Evolutionary conservation across 441 rosid species (phyloP).

Genomic region (Syzygium syzygioides): DNA sequence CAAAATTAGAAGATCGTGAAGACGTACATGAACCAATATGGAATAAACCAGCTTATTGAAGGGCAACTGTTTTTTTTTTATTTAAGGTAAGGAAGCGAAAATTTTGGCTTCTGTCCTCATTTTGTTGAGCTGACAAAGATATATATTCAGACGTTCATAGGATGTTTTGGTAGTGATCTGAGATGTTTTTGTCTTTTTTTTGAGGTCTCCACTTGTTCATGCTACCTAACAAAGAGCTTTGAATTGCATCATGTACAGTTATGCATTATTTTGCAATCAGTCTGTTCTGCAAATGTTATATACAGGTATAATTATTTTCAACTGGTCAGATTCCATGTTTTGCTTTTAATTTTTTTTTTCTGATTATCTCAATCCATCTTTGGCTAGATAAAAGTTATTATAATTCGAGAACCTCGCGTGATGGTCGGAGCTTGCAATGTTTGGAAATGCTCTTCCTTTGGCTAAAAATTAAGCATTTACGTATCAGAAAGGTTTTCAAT

Average conservation of each 20-base stretch:
- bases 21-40: neutral
- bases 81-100: neutral
- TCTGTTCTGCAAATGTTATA: neutral
- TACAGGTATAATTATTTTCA: neutral
- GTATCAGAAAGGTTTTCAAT: neutral
- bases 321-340: neutral
- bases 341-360: neutral
- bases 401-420: neutral
- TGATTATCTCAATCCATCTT: neutral
- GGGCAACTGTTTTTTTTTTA: neutral
- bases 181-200: neutral
- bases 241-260: neutral
- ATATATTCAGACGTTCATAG: neutral
- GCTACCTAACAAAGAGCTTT: neutral
- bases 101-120: neutral
- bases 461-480: neutral
- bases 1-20: constrained; percentile 7
- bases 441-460: neutral
- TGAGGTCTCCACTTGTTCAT: neutral
- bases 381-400: neutral
- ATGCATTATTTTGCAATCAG: neutral
- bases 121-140: neutral
- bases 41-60: neutral
- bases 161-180: neutral
- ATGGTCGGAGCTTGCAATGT: neutral